Percentiles rank a stretch among this genome's conserved stretches.
phyloP scores from a whole-genome alignment of 2,329 filamentous ascomycete species.

The Cytospora piceicola region DNA sequence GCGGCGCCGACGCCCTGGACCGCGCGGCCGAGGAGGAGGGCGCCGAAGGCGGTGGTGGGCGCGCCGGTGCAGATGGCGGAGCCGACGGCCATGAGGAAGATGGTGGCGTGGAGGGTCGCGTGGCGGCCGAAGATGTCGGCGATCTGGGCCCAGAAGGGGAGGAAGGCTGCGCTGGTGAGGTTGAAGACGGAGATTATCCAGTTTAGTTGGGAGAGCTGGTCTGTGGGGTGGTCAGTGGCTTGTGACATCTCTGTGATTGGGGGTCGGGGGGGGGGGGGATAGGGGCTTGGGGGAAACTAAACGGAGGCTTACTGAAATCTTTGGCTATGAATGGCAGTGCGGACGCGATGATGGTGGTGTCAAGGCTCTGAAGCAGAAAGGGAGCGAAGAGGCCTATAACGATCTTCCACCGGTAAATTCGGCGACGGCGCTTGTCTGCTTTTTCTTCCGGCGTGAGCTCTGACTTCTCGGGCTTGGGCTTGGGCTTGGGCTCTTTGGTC shows the following conservation, averaged over 20 bases:
- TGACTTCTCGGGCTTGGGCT: slow-evolving; percentile 1
- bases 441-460: slow-evolving; percentile 34
- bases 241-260: too few species aligned
- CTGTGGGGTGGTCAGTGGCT: slow-evolving; percentile 36
- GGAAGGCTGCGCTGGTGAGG: slow-evolving; percentile 68
- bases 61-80: slow-evolving; percentile 65
- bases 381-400: slow-evolving; percentile 62
- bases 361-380: slow-evolving; percentile 64
- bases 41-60: slow-evolving; percentile 55
- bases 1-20: slow-evolving; percentile 66
- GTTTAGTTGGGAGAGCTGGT: slow-evolving; percentile 61
- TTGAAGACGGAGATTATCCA: slow-evolving; percentile 74
- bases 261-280: too few species aligned
- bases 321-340: slow-evolving; percentile 65
- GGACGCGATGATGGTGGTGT: slow-evolving; percentile 66
- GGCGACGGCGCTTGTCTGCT: slow-evolving; percentile 40
- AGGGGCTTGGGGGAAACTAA: background rate
- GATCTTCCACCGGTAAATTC: slow-evolving; percentile 60
- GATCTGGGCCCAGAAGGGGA: slow-evolving; percentile 67
- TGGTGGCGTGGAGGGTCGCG: slow-evolving; percentile 58
- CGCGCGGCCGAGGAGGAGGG: slow-evolving; percentile 65
- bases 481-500: slow-evolving; percentile 4
- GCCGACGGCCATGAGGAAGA: slow-evolving; percentile 62
- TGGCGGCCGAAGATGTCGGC: slow-evolving; percentile 69
- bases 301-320: slow-evolving; percentile 57